Evolutionary conservation across 2,329 filamentous ascomycete genomes (phyloP).

Genomic region (Lachnum nothofagi): DNA sequence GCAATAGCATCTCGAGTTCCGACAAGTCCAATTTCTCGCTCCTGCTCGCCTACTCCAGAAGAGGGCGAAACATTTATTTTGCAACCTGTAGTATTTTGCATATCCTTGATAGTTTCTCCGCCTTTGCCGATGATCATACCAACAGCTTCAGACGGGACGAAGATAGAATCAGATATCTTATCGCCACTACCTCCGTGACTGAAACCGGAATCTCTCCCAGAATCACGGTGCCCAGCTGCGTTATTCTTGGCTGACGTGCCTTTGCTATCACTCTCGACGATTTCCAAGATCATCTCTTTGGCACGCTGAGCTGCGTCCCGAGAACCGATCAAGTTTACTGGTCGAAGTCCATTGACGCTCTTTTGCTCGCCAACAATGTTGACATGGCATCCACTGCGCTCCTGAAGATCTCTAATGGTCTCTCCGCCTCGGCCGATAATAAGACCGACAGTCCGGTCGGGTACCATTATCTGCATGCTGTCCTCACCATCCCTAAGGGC

Average conservation of each 20-base stretch:
- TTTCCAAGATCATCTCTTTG: conserved; percentile 86
- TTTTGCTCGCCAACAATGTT: conserved; percentile 93
- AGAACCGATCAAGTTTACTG: conserved; percentile 83
- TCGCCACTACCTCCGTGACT: conserved; percentile 44
- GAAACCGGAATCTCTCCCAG: conserved; percentile 39
- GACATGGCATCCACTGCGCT: conserved; percentile 88
- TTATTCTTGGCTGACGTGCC: conserved; percentile 34
- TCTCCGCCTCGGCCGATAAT: conserved; percentile 93
- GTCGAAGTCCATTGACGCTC: conserved; percentile 82
- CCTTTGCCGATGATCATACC: conserved; percentile 97
- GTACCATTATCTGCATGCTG: conserved; percentile 88
- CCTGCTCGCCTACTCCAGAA: conserved; percentile 68
- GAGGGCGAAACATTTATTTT: conserved; percentile 91
- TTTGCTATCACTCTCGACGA: conserved; percentile 84
- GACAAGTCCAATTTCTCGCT: conserved; percentile 82
- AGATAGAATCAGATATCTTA: conserved; percentile 77
- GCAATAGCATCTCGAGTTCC: conserved; percentile 72
- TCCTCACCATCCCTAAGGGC: conserved; percentile 74
- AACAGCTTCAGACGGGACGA: conserved; percentile 83
- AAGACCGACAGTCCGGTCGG: conserved; percentile 83
- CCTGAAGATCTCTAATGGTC: conserved; percentile 87
- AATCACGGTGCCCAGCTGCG: conserved; percentile 39
- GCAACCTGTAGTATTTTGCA: conserved; percentile 82
- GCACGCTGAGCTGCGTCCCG: conserved; percentile 68
- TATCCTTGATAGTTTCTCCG: conserved; percentile 89